Evolutionary conservation across 1,139 yeast genomes (phyloP).

Genomic region (Geotrichum klebahnii): DNA sequence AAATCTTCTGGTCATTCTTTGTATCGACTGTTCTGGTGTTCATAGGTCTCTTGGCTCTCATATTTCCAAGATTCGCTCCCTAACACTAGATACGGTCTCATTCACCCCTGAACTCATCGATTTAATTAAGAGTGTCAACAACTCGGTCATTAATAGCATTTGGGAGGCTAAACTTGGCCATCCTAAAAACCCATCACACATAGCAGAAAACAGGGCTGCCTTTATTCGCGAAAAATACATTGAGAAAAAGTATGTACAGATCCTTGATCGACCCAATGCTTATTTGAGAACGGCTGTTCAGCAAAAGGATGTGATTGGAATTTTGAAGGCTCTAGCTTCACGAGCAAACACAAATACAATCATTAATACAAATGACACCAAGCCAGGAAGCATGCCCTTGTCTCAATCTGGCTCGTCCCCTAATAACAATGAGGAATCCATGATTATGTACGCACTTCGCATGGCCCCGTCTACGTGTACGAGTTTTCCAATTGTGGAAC

Average conservation of each 20-base stretch:
- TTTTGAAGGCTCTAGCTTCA: constrained; percentile 41
- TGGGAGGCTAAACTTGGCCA: constrained; percentile 51
- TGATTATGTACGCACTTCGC: constrained; percentile 34
- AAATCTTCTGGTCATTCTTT: constrained; percentile 65
- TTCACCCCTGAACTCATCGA: constrained; percentile 66
- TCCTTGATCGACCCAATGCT: constrained; percentile 39
- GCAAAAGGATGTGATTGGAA: constrained; percentile 34
- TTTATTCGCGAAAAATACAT: constrained; percentile 44
- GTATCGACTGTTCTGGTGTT: constrained; percentile 73
- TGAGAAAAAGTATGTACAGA: constrained; percentile 39
- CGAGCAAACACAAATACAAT: constrained; percentile 41
- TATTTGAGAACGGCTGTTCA: constrained; percentile 38
- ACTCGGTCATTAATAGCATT: constrained; percentile 55
- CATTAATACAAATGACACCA: constrained; percentile 26
- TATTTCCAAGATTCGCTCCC: constrained; percentile 70
- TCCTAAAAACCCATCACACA: constrained; percentile 41
- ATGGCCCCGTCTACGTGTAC: constrained; percentile 29
- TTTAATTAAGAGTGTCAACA: constrained; percentile 58
- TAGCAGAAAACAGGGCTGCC: constrained; percentile 37
- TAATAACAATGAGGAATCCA: constrained; percentile 28
- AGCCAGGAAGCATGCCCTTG: background rate
- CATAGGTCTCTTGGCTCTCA: constrained; percentile 76
- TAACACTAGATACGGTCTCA: constrained; percentile 63
- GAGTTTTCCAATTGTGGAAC: constrained; percentile 66
- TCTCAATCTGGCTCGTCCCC: background rate